A percentile compares a stretch with the other conserved stretches of the same genome.
phyloP scores from a whole-genome alignment of 148 eudicot species.

The Fagopyrum esculentum region DNA sequence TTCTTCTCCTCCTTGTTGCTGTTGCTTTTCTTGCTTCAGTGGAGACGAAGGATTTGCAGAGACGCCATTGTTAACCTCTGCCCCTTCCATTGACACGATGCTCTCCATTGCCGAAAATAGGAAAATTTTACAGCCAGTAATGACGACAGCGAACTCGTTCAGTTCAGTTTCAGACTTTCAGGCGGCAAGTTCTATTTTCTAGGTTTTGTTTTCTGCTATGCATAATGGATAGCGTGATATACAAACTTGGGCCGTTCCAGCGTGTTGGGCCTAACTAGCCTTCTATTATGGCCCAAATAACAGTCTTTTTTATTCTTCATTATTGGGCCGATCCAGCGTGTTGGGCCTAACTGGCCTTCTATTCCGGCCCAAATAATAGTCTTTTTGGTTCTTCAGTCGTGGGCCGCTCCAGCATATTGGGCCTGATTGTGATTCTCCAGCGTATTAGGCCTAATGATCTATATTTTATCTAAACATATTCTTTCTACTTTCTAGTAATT shows the following conservation, averaged over 20 bases:
- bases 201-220: neutral
- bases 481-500: neutral
- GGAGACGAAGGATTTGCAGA: constrained; percentile 10
- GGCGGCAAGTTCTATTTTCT: neutral
- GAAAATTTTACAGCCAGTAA: neutral
- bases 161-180: neutral
- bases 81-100: neutral
- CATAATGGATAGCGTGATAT: neutral
- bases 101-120: neutral
- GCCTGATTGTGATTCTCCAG: too few species aligned
- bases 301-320: neutral
- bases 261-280: neutral
- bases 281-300: neutral
- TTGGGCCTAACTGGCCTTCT: neutral
- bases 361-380: neutral
- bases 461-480: too few species aligned
- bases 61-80: neutral
- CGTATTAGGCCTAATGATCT: too few species aligned
- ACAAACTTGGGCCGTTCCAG: neutral
- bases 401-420: too few species aligned
- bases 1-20: constrained; percentile 14
- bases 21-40: neutral
- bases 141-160: neutral
- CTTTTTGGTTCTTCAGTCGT: neutral
- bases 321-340: too few species aligned